Conservation (phyloP, 768 basidiomycete genomes). For the Russula dissimulans region DNA sequence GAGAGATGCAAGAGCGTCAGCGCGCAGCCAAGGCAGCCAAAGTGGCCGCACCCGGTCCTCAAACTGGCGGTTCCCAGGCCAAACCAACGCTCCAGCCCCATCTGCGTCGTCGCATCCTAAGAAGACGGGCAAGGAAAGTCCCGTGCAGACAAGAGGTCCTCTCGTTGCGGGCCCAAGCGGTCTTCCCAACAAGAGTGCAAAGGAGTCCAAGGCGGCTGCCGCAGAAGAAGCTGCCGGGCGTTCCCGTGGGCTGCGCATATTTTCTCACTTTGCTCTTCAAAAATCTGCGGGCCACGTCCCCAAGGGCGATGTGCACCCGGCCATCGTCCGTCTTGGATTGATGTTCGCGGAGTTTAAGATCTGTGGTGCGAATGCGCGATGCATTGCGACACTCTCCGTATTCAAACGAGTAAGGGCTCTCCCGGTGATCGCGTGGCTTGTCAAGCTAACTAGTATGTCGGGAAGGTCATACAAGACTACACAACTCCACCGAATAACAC, state of each 20-base stretch:
- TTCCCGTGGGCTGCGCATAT: slow-evolving; percentile 68
- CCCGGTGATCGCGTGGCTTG: slow-evolving; percentile 13
- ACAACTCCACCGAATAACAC: slow-evolving; percentile 78
- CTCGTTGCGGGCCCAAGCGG: slow-evolving; percentile 17
- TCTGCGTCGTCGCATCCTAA: neutral
- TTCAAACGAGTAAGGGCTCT: slow-evolving; percentile 75
- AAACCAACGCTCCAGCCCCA: slow-evolving; percentile 1
- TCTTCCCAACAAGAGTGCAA: slow-evolving; percentile 2
- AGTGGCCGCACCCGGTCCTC: neutral
- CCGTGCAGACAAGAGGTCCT: slow-evolving; percentile 20
- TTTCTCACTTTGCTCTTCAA: slow-evolving; percentile 77
- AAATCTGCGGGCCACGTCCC: slow-evolving; percentile 40
- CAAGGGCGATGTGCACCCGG: slow-evolving; percentile 88
- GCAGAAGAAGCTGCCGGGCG: slow-evolving; percentile 30
- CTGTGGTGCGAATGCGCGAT: slow-evolving; percentile 90
- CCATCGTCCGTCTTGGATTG: slow-evolving; percentile 75
- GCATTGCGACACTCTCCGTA: slow-evolving; percentile 82
- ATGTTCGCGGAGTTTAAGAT: slow-evolving; percentile 90
- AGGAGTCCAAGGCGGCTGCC: slow-evolving; percentile 17
- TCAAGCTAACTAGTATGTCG: slow-evolving; percentile 10
- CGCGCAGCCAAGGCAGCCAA: slow-evolving; percentile 19
- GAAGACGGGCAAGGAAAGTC: slow-evolving; percentile 6
- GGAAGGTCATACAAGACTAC: slow-evolving; percentile 85
- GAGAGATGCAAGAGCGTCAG: slow-evolving; percentile 21
- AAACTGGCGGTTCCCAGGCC: neutral